Base-by-base conservation (phyloP, 805 yeast species). In the Kuraishia piskuri region DNA sequence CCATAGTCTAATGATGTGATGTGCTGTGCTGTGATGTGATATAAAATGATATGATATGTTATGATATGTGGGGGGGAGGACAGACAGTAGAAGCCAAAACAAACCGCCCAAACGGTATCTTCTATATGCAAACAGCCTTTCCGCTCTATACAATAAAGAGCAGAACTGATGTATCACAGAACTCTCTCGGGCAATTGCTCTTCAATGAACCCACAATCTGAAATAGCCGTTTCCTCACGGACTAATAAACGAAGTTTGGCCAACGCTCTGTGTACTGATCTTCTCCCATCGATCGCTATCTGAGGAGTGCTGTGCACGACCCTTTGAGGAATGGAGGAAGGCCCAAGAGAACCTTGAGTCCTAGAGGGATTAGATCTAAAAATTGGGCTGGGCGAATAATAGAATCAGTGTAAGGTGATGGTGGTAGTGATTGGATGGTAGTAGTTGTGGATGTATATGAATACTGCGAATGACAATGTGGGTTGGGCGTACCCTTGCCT, bases 1-100 rank as follows among this genome's bases (percentile, higher is more conserved):
- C 96, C 98, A 94, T 91, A 12, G 36, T 25, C 9, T 25, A 10
- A 10, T 10, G 31, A 31, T 31, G 40, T 31, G 40, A 31, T 8
- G 40, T 31, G 40, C 4, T 8, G 17, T 6, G 8, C 4, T 6
- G 17, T 12, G 40, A 31, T 6, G 17, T 3, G 17, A 12, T 12
- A 7, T 14, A 7, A 31, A 31, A 7, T 5, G 14, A 7, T 14
- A 31, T 31, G 40, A 8, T 31, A 31, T 31, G 17, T 31, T 8
- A 4, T 12, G 14, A 5, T 31, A 31, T 31, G 40, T 31, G 40
- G 40, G 40, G 40, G n/a, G n/a, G n/a, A n/a, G n/a, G n/a, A n/a
- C n/a, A n/a, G n/a, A n/a, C n/a, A n/a, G n/a, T n/a, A n/a, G n/a
- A n/a, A n/a, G n/a, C n/a, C n/a, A n/a, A n/a, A n/a, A n/a, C n/a